Conservation (phyloP, 345 rosid genomes). For the Draba incana region DNA sequence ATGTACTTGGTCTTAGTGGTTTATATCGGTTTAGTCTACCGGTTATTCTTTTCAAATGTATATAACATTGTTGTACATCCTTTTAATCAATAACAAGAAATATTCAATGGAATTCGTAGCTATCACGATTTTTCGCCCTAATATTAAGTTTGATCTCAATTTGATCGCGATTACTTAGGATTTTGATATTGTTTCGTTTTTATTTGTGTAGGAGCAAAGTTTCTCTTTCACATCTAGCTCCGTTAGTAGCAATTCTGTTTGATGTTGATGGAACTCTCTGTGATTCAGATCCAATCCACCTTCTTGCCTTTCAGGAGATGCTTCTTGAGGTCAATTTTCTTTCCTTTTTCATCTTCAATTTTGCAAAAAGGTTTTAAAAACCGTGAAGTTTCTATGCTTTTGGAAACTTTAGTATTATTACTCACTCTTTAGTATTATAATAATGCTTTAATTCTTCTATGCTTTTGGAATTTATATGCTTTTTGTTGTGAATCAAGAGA, state of each 20-base stretch:
- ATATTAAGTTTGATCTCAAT: neutral
- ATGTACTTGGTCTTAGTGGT: no score
- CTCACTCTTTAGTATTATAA: no score
- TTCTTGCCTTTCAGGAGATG: slow-evolving; percentile 57
- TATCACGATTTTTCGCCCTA: neutral
- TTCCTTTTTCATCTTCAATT: neutral
- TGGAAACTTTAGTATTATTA: neutral
- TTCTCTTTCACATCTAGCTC: slow-evolving; percentile 63
- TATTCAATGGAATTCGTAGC: slow-evolving; percentile 19
- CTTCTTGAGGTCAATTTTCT: slow-evolving; percentile 67
- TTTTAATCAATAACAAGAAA: no score
- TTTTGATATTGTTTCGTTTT: neutral
- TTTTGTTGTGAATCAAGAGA: no score
- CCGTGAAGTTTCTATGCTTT: no score
- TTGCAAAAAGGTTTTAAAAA: neutral
- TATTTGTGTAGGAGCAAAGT: slow-evolving; percentile 51
- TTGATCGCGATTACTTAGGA: neutral
- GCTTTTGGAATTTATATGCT: no score
- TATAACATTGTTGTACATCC: no score
- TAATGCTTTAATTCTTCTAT: no score
- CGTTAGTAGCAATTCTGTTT: slow-evolving; percentile 77
- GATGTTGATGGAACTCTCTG: slow-evolving; percentile 97
- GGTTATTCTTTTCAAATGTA: no score
- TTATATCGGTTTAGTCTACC: no score
- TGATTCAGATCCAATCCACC: slow-evolving; percentile 95